A percentile compares a stretch with the other conserved stretches of the same genome.
Conservation (phyloP, 1,284 basidiomycete species). For the Ganoderma meredithae region DNA sequence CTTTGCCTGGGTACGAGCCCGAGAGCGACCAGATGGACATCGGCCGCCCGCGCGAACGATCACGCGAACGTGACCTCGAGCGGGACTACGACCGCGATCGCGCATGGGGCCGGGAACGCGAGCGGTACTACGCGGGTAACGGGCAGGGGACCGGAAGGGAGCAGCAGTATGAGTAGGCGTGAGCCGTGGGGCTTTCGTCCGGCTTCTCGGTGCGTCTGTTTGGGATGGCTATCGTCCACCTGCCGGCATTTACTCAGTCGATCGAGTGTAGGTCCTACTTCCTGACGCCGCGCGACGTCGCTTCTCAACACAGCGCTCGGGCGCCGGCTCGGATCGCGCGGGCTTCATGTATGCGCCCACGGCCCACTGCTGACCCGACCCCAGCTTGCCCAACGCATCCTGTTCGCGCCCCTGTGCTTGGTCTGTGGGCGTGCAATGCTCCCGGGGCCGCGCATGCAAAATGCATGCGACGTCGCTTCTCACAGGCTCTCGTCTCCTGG, state of each 20-base stretch:
- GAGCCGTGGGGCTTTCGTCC: not conserved
- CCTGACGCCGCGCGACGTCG: constrained; percentile 6
- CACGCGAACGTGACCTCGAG: constrained; percentile 19
- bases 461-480: not conserved
- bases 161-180: constrained; percentile 28
- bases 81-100: constrained; percentile 14
- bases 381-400: not conserved
- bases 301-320: not conserved
- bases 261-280: constrained; percentile 12
- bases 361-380: not conserved
- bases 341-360: not conserved
- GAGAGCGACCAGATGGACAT: constrained; percentile 30
- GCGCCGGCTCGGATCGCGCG: not conserved
- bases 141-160: constrained; percentile 27
- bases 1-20: constrained; percentile 52
- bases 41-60: constrained; percentile 10
- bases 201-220: not conserved
- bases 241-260: constrained; percentile 11
- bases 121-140: constrained; percentile 25
- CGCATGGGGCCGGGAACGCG: constrained; percentile 22
- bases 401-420: not conserved
- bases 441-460: not conserved
- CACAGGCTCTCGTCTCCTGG: not conserved
- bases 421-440: not conserved
- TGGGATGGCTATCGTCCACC: not conserved